A percentile compares a stretch with the other conserved stretches of the same genome.
phyloP scores from a whole-genome alignment of 148 eudicot genomes.

The Salicornia ramosissima region DNA sequence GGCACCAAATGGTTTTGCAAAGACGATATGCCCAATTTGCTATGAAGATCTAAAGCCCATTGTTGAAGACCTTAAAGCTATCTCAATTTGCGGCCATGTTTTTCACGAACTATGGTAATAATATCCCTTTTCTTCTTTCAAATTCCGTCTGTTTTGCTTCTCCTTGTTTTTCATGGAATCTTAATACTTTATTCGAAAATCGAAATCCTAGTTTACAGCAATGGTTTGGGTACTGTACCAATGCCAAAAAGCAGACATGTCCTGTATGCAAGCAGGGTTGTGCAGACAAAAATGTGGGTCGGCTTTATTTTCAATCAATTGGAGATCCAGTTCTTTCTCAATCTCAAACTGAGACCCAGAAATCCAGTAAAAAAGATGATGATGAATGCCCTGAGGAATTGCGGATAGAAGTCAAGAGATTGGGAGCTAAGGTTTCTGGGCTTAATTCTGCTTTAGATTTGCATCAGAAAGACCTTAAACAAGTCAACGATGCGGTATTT shows the following conservation, averaged over 20 bases:
- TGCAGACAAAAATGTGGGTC: conserved; percentile 43
- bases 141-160: not conserved
- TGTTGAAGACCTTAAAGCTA: conserved; percentile 86
- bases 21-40: conserved; percentile 89
- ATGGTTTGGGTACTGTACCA: conserved; percentile 84
- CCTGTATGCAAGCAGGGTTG: conserved; percentile 93
- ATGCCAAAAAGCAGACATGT: conserved; percentile 62
- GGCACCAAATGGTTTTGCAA: conserved; percentile 35
- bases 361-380: not conserved
- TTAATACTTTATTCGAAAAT: not conserved
- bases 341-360: conserved; percentile 46
- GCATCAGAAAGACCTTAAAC: conserved; percentile 45
- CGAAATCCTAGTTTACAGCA: conserved; percentile 74
- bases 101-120: conserved; percentile 91
- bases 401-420: conserved; percentile 52
- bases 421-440: conserved; percentile 62
- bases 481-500: conserved; percentile 47
- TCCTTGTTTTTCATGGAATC: not conserved
- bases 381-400: conserved; percentile 42
- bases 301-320: conserved; percentile 86
- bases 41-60: conserved; percentile 91
- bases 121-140: not conserved
- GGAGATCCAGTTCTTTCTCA: conserved; percentile 51
- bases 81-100: conserved; percentile 92
- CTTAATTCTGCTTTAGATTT: conserved; percentile 48